These are phyloP conservation scores for Blastobotrys buckinghamii DNA, from an alignment of 1,139 yeast species.

Conservation along the genomic window DNA sequence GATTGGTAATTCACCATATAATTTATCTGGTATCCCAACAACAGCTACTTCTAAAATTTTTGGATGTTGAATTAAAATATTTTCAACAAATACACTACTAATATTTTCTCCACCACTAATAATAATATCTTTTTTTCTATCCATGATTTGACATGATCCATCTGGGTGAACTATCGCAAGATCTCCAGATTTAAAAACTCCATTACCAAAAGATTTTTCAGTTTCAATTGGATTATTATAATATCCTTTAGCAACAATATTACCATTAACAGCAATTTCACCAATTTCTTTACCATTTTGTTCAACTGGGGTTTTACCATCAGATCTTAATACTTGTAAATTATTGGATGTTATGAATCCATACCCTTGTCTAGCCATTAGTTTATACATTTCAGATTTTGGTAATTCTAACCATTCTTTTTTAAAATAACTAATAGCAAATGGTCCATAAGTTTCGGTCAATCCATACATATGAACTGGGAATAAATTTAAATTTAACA, in stretches of 20 bases:
- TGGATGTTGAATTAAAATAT: slow-evolving; percentile 45
- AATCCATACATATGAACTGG: slow-evolving; percentile 68
- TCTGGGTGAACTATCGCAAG: slow-evolving; percentile 53
- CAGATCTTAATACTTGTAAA: slow-evolving; percentile 41
- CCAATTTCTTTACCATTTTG: slow-evolving; percentile 34
- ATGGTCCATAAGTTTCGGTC: slow-evolving; percentile 44
- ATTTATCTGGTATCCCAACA: slow-evolving; percentile 35
- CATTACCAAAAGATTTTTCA: slow-evolving; percentile 49
- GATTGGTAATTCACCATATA: slow-evolving; percentile 35
- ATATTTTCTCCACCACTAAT: slow-evolving; percentile 80
- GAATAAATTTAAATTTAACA: slow-evolving; percentile 31
- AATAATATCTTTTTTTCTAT: slow-evolving; percentile 74
- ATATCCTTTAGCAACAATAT: slow-evolving; percentile 54
- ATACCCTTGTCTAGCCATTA: slow-evolving; percentile 35
- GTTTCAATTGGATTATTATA: slow-evolving; percentile 55
- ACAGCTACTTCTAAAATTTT: slow-evolving; percentile 35
- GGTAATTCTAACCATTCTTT: slow-evolving; percentile 32
- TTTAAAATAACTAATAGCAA: slow-evolving; percentile 31
- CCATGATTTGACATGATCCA: slow-evolving; percentile 59
- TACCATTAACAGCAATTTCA: slow-evolving; percentile 35
- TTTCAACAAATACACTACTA: slow-evolving; percentile 72
- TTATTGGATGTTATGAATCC: slow-evolving; percentile 35
- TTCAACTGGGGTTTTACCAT: slow-evolving; percentile 49
- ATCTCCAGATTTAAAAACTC: slow-evolving; percentile 82
- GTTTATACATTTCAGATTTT: slow-evolving; percentile 23